These are phyloP conservation scores for Oxytropis ochrocephala DNA, from an alignment of 306 rosid genomes.

Conservation along the genomic window DNA sequence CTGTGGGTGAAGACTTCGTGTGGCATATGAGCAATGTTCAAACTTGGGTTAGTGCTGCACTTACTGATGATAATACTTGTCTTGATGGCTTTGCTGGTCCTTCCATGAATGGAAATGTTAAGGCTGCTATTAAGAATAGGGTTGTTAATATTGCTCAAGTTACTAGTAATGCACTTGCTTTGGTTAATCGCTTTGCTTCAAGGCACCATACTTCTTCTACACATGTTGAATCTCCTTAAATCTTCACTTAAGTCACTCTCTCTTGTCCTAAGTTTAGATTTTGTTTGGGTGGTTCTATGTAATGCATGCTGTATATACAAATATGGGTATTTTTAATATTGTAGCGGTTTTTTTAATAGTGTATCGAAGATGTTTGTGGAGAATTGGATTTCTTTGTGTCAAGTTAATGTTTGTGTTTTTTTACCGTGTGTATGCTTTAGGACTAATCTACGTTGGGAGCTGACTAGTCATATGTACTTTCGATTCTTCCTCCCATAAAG, in stretches of 20 bases:
- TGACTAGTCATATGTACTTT: too few species aligned
- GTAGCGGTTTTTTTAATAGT: background rate
- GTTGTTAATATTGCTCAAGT: conserved; percentile 50
- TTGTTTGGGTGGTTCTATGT: background rate
- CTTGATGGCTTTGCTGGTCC: conserved; percentile 56
- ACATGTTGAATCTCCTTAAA: conserved; percentile 11
- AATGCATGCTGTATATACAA: background rate
- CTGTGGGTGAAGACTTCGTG: conserved; percentile 44
- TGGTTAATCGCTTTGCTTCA: conserved; percentile 60
- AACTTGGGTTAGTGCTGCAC: conserved; percentile 85
- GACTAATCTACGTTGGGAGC: too few species aligned
- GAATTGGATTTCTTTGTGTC: background rate
- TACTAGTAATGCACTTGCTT: conserved; percentile 79
- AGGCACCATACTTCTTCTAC: conserved; percentile 11
- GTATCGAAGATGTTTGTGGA: background rate
- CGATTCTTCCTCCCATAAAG: too few species aligned
- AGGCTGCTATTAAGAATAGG: conserved; percentile 36
- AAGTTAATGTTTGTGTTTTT: too few species aligned
- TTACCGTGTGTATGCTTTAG: too few species aligned
- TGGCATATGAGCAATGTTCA: conserved; percentile 84
- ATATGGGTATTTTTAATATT: background rate
- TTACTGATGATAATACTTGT: conserved; percentile 68
- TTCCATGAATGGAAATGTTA: conserved; percentile 44
- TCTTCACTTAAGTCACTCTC: background rate
- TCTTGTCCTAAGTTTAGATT: background rate